Percentiles rank a stretch among this genome's conserved stretches.
phyloP scores from a whole-genome alignment of 1,139 yeast genomes.

The Pichia sp. region DNA sequence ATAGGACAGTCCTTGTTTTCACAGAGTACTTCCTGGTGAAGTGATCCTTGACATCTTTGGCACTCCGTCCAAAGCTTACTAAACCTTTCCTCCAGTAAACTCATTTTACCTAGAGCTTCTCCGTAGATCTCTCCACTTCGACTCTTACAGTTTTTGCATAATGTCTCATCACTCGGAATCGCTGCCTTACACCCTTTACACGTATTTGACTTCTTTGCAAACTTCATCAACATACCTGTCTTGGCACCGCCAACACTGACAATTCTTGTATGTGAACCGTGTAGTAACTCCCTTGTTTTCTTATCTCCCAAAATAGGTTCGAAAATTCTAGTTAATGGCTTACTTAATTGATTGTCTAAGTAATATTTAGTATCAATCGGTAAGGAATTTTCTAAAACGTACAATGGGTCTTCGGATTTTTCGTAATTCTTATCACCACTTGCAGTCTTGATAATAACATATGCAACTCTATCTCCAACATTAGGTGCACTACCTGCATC shows the following conservation, averaged over 20 bases:
- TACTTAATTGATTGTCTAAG: conserved; percentile 84
- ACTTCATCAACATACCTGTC: conserved; percentile 66
- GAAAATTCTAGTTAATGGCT: conserved; percentile 88
- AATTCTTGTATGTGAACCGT: conserved; percentile 79
- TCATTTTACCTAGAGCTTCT: conserved; percentile 70
- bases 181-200: conserved; percentile 79
- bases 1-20: conserved; percentile 96
- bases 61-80: conserved; percentile 97
- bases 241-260: conserved; percentile 61
- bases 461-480: conserved; percentile 96
- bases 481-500: conserved; percentile 97
- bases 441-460: conserved; percentile 77
- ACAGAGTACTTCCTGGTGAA: conserved; percentile 93
- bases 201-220: conserved; percentile 81
- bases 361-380: conserved; percentile 95
- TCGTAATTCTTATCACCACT: conserved; percentile 85
- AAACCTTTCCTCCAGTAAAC: conserved; percentile 73
- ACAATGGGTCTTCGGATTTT: conserved; percentile 94
- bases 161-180: conserved; percentile 53
- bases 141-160: conserved; percentile 72
- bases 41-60: conserved; percentile 93
- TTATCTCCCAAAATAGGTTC: conserved; percentile 91
- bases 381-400: conserved; percentile 81
- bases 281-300: conserved; percentile 68
- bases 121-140: conserved; percentile 76